Conservation (phyloP, 345 rosid genomes). For the Nasturtium officinale region DNA sequence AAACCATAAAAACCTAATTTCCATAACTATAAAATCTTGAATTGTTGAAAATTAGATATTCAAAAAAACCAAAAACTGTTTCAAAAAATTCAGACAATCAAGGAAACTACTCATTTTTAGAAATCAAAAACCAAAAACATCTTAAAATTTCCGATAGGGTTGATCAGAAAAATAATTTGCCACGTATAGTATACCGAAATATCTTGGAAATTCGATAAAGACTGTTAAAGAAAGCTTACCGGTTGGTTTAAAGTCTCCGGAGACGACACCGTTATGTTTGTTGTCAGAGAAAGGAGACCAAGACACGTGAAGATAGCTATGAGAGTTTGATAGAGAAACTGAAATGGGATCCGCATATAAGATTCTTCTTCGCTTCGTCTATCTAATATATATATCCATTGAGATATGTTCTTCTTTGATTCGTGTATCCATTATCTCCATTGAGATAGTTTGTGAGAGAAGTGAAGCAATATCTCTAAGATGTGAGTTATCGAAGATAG, state of each 20-base stretch:
- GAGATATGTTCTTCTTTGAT: neutral
- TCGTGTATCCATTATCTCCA: neutral
- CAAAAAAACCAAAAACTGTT: too few relatives aligned
- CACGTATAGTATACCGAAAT: neutral
- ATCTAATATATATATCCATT: conserved; percentile 24
- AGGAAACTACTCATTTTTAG: too few relatives aligned
- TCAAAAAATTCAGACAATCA: too few relatives aligned
- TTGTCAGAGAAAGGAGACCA: conserved; percentile 10
- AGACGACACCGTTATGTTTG: neutral
- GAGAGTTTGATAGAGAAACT: conserved; percentile 22
- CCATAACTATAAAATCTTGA: too few relatives aligned
- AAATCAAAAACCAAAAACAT: too few relatives aligned
- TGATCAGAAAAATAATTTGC: too few relatives aligned
- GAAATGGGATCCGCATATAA: conserved; percentile 14
- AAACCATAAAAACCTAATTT: too few relatives aligned
- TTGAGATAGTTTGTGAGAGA: neutral
- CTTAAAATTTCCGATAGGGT: too few relatives aligned
- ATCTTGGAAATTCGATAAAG: neutral
- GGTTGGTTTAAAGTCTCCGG: neutral
- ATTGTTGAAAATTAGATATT: too few relatives aligned
- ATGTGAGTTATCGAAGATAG: conserved; percentile 2
- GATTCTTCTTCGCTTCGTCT: conserved; percentile 16
- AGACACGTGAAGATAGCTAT: conserved; percentile 18
- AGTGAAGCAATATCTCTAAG: neutral
- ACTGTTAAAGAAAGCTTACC: conserved; percentile 18